Percentiles rank a stretch among this genome's conserved stretches.
These are phyloP conservation scores for Pythium scleroteichum DNA, from an alignment of 352 stramenopile species.

Conservation along the genomic window DNA sequence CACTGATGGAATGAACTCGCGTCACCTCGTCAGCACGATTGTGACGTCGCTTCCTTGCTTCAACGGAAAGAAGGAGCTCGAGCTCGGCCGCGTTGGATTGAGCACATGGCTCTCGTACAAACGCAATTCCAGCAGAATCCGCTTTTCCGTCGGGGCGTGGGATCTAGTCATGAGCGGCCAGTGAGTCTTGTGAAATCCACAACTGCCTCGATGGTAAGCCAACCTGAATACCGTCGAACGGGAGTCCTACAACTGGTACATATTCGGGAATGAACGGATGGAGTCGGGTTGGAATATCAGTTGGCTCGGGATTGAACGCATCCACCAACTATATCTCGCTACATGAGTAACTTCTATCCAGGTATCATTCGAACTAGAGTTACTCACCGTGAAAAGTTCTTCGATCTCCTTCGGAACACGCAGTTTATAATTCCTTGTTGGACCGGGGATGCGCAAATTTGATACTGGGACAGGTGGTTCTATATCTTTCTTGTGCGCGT, in stretches of 20 bases:
- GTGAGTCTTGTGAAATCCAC: background rate
- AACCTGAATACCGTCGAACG: conserved; percentile 76
- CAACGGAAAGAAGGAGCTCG: conserved; percentile 87
- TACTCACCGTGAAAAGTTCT: conserved; percentile 49
- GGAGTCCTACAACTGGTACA: conserved; percentile 73
- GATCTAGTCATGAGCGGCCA: conserved; percentile 43
- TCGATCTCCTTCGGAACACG: conserved; percentile 57
- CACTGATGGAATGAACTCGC: conserved; percentile 87
- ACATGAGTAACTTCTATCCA: too few relatives aligned
- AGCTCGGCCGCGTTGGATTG: conserved; percentile 89
- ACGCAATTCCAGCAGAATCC: conserved; percentile 76
- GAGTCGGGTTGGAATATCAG: conserved; percentile 89
- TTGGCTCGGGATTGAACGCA: conserved; percentile 84
- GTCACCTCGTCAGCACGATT: conserved; percentile 8
- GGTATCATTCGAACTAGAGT: too few relatives aligned
- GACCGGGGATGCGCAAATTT: too few relatives aligned
- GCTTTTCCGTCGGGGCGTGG: conserved; percentile 81
- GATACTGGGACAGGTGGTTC: too few relatives aligned
- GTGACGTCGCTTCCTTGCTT: conserved; percentile 34
- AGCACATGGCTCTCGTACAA: conserved; percentile 85
- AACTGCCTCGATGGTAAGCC: too few relatives aligned
- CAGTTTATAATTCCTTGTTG: conserved; percentile 41
- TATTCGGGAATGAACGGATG: conserved; percentile 94
- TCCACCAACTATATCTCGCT: conserved; percentile 55
- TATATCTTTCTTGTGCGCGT: background rate